These are phyloP conservation scores for Medicago arabica DNA, from an alignment of 306 rosid genomes.

Conservation along the genomic window DNA sequence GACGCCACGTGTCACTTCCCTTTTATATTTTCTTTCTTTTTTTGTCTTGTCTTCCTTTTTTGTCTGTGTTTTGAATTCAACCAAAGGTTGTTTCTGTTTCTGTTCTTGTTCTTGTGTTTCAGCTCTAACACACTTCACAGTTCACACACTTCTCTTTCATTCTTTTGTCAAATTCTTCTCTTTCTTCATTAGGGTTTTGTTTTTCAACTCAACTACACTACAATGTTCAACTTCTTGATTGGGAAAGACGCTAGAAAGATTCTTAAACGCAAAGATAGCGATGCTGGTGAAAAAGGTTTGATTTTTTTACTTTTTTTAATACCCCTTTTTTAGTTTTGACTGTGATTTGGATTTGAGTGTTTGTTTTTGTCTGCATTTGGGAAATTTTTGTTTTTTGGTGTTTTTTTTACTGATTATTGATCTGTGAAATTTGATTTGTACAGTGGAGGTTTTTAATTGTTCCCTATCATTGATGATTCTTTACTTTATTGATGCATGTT, in stretches of 20 bases:
- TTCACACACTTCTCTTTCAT: not conserved
- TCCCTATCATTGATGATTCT: not conserved
- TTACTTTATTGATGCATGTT: conserved; percentile 12
- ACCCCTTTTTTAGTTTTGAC: not conserved
- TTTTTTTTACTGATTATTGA: not conserved
- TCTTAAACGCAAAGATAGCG: conserved; percentile 96
- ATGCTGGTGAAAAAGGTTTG: conserved; percentile 90
- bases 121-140: not conserved
- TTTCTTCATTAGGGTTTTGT: conserved; percentile 36
- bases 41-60: not conserved
- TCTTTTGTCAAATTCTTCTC: conserved; percentile 13
- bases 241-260: conserved; percentile 82
- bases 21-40: not conserved
- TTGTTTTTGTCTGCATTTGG: conserved; percentile 39
- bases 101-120: not conserved
- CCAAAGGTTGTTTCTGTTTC: conserved; percentile 1
- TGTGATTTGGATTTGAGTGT: conserved; percentile 14
- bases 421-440: conserved; percentile 29
- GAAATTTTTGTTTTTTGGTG: conserved; percentile 17
- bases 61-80: conserved; percentile 20
- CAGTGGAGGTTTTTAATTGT: conserved; percentile 33
- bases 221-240: conserved; percentile 70
- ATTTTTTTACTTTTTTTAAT: not conserved
- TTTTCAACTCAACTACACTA: conserved; percentile 16
- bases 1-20: not conserved